Conservation (phyloP, 2,329 filamentous ascomycete genomes). For the Trichophyton simii region DNA sequence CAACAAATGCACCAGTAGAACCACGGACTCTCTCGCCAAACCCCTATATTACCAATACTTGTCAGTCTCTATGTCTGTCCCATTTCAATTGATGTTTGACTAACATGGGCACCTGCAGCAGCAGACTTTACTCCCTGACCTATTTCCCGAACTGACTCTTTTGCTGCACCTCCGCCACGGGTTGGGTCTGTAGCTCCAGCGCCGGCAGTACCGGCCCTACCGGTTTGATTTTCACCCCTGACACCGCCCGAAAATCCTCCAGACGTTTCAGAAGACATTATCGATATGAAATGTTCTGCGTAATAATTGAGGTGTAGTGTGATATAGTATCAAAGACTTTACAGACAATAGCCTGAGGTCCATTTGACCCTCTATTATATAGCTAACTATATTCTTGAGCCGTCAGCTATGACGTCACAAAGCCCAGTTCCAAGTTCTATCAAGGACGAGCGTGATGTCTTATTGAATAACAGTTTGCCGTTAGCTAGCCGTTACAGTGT, state of each 20-base stretch:
- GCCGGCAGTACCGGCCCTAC: neutral
- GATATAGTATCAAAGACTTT: too few species aligned
- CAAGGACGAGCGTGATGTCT: neutral
- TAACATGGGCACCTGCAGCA: conserved; percentile 26
- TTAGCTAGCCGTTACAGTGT: neutral
- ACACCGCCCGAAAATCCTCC: neutral
- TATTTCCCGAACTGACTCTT: conserved; percentile 8
- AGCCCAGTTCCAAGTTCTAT: neutral
- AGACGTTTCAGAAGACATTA: neutral
- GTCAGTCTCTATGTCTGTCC: neutral
- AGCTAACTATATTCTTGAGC: neutral
- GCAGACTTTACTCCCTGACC: conserved; percentile 19
- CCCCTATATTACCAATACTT: conserved; percentile 19
- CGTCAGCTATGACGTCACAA: neutral
- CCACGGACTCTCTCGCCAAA: conserved; percentile 32
- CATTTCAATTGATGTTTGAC: conserved; percentile 9
- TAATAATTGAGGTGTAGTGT: neutral
- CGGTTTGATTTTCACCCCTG: neutral
- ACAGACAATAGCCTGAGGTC: too few species aligned
- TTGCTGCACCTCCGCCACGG: neutral
- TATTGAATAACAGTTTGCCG: neutral
- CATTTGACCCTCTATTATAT: neutral
- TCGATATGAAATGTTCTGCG: neutral
- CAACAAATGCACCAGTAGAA: conserved; percentile 25
- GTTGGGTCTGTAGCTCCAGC: neutral